Base-by-base conservation (phyloP, 2,329 filamentous ascomycete genomes). In the Fusarium sp. region DNA sequence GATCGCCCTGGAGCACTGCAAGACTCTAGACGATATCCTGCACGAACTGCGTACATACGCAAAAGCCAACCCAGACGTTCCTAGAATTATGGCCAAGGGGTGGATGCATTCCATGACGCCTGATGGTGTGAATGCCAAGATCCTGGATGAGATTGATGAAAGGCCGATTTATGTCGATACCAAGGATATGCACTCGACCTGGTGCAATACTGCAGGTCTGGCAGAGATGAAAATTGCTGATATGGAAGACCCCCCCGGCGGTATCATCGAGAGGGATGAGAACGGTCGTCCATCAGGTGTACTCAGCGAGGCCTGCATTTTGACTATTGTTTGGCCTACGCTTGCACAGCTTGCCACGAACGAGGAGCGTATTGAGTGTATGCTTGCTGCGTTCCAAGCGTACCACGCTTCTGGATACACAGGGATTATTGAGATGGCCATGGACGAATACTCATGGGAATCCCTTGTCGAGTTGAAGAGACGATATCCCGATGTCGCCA, bases 371-470 rank as follows among this genome's bases (percentile, higher is more conserved):
- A 81, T 83, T 52, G 79, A 80, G 7, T 81, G 83, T 4, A 80
- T 88, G 62, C 76, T 77, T 18, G 82, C 82, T 0, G 86, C 85
- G 0, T 80, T 88, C 26, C 71, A 79, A 4, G 80, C 83, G 1
- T 88, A 87, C 69, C 83, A 83, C 63, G 75, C 80, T 0, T 83
- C 81, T 2, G 86, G 86, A 2, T 87, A 85, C 70, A 88, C 85
- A 0, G 85, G 86, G 3, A 80, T 86, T 38, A 79, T 87, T 9
- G 86, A 88, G 53, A 88, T 88, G 86, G 86, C 86, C 44, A 88
- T 88, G 86, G 86, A 88, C 61, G 85, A 88, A 38, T 83, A 81
- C 26, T 82, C 82, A 1, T 88, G 86, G 86, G 82, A 83, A 33
- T 79, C 81, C 2, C 78, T 88, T 2, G 70, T 84, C 0, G 80